A percentile compares a stretch with the other conserved stretches of the same genome.
These are phyloP conservation scores for Xylaria sp. DNA, from an alignment of 2,329 filamentous ascomycete species.

Conservation along the genomic window DNA sequence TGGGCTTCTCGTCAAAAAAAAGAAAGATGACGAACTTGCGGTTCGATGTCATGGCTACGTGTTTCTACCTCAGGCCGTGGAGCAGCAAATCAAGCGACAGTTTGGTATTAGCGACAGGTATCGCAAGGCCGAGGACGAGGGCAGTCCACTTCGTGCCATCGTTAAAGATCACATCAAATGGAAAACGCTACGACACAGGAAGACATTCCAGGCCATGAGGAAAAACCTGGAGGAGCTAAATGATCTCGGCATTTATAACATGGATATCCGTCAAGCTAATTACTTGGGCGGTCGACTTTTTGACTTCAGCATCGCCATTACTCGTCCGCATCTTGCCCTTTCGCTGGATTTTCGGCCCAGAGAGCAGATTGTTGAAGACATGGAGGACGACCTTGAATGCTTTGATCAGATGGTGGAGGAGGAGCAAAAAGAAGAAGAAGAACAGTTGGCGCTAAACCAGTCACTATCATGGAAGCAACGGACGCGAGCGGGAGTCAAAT, in stretches of 20 bases:
- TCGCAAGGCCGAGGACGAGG: conserved; percentile 19
- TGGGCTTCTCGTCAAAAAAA: conserved; percentile 6
- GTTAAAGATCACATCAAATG: conserved; percentile 27
- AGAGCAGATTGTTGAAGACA: background rate
- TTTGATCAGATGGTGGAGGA: conserved; percentile 15
- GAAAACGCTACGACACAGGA: background rate
- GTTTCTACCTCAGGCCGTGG: conserved; percentile 12
- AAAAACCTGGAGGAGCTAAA: conserved; percentile 30
- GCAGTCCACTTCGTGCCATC: conserved; percentile 21
- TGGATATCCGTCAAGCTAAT: conserved; percentile 33
- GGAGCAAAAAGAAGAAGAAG: background rate
- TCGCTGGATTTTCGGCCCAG: background rate
- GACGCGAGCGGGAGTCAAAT: no score
- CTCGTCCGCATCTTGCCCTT: conserved; percentile 22
- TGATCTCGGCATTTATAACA: conserved; percentile 31
- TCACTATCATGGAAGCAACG: no score
- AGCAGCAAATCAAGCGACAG: conserved; percentile 10
- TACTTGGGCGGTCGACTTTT: conserved; percentile 34
- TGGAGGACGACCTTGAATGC: conserved; percentile 4
- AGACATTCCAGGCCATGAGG: conserved; percentile 18
- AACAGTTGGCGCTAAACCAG: no score
- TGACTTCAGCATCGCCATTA: conserved; percentile 35
- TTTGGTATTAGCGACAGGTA: conserved; percentile 32
- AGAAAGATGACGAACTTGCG: conserved; percentile 24
- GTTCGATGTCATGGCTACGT: conserved; percentile 29